Evolutionary conservation across 139 green algal genomes (phyloP), one percentile per base, ranked within the genome.

Genomic region (Closterium sp.): DNA sequence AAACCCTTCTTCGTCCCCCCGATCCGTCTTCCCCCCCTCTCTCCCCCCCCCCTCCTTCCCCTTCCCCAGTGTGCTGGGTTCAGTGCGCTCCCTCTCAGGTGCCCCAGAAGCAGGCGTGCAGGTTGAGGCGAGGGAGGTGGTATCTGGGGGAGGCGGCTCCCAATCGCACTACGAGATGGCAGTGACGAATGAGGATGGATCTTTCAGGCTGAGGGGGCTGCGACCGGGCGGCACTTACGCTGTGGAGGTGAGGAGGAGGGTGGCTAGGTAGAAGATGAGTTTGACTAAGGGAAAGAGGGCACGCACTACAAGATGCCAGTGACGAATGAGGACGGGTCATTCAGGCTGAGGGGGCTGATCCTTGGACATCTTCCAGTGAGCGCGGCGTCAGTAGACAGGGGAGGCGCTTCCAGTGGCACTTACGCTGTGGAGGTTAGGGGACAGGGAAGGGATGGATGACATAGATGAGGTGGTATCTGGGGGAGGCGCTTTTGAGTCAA

Each of bases 271-370:
- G n/a, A n/a, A n/a, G n/a, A n/a, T n/a, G n/a, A n/a, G n/a, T n/a
- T n/a, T n/a, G n/a, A n/a, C n/a, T n/a, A n/a, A n/a, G n/a, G n/a
- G n/a, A n/a, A n/a, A n/a, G n/a, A n/a, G n/a, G n/a, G n/a, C n/a
- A n/a, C n/a, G 7, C 84, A 87, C 23, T 94, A 94, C 69, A 89
- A 94, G 91, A 38, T 69, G 55, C 36, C 91, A n/a, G 81, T 69
- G 6, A 94, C 91, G 1, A 91, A 94, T 31, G 89, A 31, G n/a
- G 34, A 94, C 33, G 91, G 91, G 9, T 25, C 86, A 9, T 94
- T 76, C 66, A 34, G 91, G 12, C 28, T 94, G 25, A 34, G 91
- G 12, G 91, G 91, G 5, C 88, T 94, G 32, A n/a, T n/a, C n/a
- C n/a, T n/a, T n/a, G n/a, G n/a, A n/a, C n/a, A 35, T 76, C 7